Evolutionary conservation across 2,329 filamentous ascomycete species (phyloP), one percentile per base, ranked within the genome.

Genomic region (Calycina herbarum): DNA sequence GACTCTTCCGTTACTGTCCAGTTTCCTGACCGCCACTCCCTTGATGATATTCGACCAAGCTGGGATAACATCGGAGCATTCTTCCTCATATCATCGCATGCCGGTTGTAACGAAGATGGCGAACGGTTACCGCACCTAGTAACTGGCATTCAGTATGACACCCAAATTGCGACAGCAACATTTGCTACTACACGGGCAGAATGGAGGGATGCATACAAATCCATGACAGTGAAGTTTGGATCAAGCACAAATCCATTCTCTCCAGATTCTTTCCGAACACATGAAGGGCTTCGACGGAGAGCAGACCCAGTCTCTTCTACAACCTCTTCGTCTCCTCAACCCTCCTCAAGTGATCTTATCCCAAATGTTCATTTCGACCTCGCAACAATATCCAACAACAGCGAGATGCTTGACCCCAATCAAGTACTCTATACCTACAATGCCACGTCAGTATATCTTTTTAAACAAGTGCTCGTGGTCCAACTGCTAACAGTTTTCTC

Each of bases 161-260:
- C 27, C 20, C n/a, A 54, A 51, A 45, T 24, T 29, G 31, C 61
- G 24, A 65, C 35, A 51, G 64, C 51, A 20, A 29, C 27, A 7
- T 63, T 69, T 31, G 63, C 61, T 10, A 63, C 61, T 1, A 48
- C 13, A 13, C 33, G 33, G 35, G 29, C 68, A 10, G 35, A 57
- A 45, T 70, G 69, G 69, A 63, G 31, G 27, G 62, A 64, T n/a
- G 63, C 67, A 3, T 70, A 70, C 24, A 59, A 68, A 13, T 63
- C 61, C 0, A 69, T 69, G 69, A 67, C 62, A 17, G 64, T 69
- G 2, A 68, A 64, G n/a, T 69, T 70, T 29, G 67, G 69, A 20
- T 64, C 64, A 42, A 66, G 62, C 40, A 6, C 60, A 33, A 59
- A 56, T 8, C 61, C 59, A 40, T 64, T 64, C 15, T 45, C 63